Evolutionary conservation across 257 asterid genomes (phyloP).

Genomic region (Ehretia macrophylla): DNA sequence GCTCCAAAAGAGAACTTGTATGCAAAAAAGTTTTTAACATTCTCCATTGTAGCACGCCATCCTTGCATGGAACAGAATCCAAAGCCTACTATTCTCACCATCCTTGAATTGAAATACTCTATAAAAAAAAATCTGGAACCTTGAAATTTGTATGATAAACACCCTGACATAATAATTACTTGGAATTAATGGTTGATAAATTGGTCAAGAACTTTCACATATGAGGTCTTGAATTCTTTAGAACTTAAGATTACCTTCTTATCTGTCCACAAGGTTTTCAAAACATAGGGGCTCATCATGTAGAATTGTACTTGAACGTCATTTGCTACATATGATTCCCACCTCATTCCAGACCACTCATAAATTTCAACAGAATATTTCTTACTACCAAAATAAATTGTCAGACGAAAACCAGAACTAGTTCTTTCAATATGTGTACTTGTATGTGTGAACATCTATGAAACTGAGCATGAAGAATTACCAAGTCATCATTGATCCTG

Average conservation of each 20-base stretch:
- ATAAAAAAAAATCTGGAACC: conserved; percentile 88
- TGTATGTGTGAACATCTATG: neutral
- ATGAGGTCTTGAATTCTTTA: neutral
- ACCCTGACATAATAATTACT: conserved; percentile 43
- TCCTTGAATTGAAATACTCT: conserved; percentile 93
- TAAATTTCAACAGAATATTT: conserved; percentile 65
- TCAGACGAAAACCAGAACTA: conserved; percentile 11
- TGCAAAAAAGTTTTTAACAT: too few species aligned
- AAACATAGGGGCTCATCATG: conserved; percentile 90
- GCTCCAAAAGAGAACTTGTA: too few species aligned
- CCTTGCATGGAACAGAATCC: too few species aligned
- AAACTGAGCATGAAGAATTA: conserved; percentile 23
- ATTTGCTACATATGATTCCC: conserved; percentile 76
- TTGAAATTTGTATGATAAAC: conserved; percentile 64
- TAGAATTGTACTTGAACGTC: conserved; percentile 86
- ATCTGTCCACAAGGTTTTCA: conserved; percentile 76
- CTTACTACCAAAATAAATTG: conserved; percentile 23
- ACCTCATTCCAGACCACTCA: conserved; percentile 76
- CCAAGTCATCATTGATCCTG: conserved; percentile 85
- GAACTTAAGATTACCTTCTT: conserved; percentile 44
- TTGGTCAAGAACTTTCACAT: neutral
- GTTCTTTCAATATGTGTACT: neutral
- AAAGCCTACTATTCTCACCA: too few species aligned
- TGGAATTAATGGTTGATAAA: neutral
- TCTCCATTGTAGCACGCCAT: too few species aligned